These are phyloP conservation scores for Sextonia rubra DNA, from an alignment of 164 flowering plant genomes.

Conservation along the genomic window DNA sequence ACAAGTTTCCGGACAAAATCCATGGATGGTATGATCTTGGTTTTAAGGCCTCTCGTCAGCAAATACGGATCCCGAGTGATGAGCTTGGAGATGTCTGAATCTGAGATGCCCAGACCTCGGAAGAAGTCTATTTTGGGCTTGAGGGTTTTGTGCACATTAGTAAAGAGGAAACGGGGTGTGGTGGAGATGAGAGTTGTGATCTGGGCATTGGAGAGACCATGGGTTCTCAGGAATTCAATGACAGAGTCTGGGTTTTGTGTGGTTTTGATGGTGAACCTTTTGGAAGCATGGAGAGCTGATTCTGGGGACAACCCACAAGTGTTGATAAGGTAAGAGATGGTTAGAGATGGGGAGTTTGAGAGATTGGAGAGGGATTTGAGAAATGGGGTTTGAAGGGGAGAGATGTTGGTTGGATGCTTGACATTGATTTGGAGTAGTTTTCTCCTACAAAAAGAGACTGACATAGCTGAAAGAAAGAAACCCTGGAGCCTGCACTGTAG, in stretches of 20 bases:
- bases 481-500: no score
- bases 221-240: background rate
- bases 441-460: background rate
- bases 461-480: background rate
- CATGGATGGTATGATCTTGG: constrained; percentile 1
- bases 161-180: background rate
- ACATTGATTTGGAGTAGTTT: background rate
- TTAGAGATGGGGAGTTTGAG: background rate
- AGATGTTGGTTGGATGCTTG: background rate
- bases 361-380: background rate
- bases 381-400: background rate
- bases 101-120: constrained; percentile 9
- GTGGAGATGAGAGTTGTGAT: background rate
- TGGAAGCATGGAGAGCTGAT: background rate
- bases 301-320: background rate
- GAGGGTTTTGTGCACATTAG: constrained; percentile 6
- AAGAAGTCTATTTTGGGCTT: constrained; percentile 11
- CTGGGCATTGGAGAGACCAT: background rate
- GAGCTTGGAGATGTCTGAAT: background rate
- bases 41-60: background rate
- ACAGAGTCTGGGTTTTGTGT: background rate
- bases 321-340: constrained; percentile 1
- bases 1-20: constrained; percentile 2
- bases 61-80: background rate
- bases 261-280: background rate